Base-by-base conservation (phyloP, 179 eudicot species). In the Corrigiola litoralis region DNA sequence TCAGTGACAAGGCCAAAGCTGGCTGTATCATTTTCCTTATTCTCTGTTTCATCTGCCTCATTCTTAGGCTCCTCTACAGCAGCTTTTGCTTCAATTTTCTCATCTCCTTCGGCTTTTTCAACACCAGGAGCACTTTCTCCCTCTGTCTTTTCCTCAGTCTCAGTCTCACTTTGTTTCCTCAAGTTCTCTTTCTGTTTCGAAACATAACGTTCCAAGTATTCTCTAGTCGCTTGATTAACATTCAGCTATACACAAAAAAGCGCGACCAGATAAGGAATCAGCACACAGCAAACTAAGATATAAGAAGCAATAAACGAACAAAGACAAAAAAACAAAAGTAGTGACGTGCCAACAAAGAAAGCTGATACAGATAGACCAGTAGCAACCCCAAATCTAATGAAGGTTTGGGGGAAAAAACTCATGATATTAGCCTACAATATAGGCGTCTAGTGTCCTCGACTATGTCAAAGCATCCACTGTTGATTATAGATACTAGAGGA, bases 1-100 rank as follows among this genome's bases (percentile, higher is more conserved):
- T 85, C 92, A 37, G 86, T 86, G 53, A 88, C 89, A 71, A 87
- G 85, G 52, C 97, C 96, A 80, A 88, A 91, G 68, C 50, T 81
- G 18, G 84, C 47, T 55, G 61, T 20, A 33, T 84, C 91, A 46
- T 75, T 86, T 53, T 86, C 94, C 73, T 85, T 87, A 45, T 69
- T 80, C 37, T 65, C 79, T 11, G 69, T 67, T 5, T 88, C 90
- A 37, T 60, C 66, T 29, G 57, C 79, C 51, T 83, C 97, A 55
- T 81, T 84, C 57, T 83, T 79, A 16, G 83, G 63, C 56, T 84
- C 94, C 63, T 81, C 91, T 17, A 28, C 79, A 51, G 83, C 66
- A 59, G 82, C 65, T 71, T 85, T 82, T 40, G 77, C 59, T 64
- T 77, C 90, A 60, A 67, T 70, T 49, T 82, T 77, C 66, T 71